Conservation (phyloP, 2,329 filamentous ascomycete genomes). For the Trichoderma atroviride region DNA sequence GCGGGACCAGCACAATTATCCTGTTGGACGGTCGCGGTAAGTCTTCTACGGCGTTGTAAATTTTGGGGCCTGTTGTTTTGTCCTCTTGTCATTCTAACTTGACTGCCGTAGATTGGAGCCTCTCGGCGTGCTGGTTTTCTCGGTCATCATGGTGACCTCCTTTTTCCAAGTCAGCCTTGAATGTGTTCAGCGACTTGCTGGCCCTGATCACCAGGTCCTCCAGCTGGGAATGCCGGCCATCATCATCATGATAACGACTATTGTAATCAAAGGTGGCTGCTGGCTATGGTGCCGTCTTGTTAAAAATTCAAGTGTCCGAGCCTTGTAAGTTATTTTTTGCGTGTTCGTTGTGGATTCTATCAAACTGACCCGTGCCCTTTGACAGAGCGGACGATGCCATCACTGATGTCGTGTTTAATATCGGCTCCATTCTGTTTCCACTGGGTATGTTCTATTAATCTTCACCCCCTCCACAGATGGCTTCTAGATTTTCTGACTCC, state of each 20-base stretch:
- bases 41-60: slow-evolving; percentile 24
- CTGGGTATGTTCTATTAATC: slow-evolving; percentile 53
- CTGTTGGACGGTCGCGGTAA: slow-evolving; percentile 69
- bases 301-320: slow-evolving; percentile 83
- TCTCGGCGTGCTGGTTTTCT: slow-evolving; percentile 79
- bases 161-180: slow-evolving; percentile 78
- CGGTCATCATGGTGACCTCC: slow-evolving; percentile 82
- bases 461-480: neutral
- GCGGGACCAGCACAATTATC: slow-evolving; percentile 74
- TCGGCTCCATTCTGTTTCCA: slow-evolving; percentile 85
- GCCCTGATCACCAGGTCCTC: slow-evolving; percentile 68
- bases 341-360: neutral
- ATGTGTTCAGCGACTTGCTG: slow-evolving; percentile 65
- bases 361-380: slow-evolving; percentile 19
- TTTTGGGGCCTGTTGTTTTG: neutral
- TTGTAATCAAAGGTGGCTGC: slow-evolving; percentile 78
- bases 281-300: slow-evolving; percentile 89
- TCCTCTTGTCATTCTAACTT: neutral
- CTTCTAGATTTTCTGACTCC: neutral
- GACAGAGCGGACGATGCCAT: slow-evolving; percentile 54
- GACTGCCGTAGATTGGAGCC: slow-evolving; percentile 65
- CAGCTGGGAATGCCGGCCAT: slow-evolving; percentile 73
- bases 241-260: slow-evolving; percentile 77
- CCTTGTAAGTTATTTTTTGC: slow-evolving; percentile 55
- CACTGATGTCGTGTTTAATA: slow-evolving; percentile 88